A percentile compares a stretch with the other conserved stretches of the same genome.
phyloP scores from a whole-genome alignment of 345 rosid species.

The Camelina neglecta region DNA sequence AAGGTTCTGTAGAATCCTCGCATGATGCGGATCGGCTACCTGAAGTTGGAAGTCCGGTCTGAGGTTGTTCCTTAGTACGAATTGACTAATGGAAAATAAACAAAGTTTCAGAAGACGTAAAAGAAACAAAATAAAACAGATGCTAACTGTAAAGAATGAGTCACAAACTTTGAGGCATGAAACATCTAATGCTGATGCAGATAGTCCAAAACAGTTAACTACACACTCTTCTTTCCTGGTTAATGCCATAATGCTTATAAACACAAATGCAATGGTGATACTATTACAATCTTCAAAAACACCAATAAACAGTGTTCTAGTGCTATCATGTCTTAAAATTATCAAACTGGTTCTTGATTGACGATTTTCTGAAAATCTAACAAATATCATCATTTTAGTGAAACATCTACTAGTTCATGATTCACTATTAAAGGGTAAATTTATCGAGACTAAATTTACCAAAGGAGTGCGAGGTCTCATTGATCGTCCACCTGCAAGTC shows the following conservation, averaged over 20 bases:
- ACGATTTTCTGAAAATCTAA: conserved; percentile 1
- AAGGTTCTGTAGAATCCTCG: conserved; percentile 47
- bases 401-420: neutral
- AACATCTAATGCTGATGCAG: conserved; percentile 16
- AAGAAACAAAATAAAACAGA: neutral
- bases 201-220: neutral
- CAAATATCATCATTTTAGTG: neutral
- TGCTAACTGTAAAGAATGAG: conserved; percentile 10
- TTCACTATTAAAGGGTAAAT: neutral
- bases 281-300: conserved; percentile 10
- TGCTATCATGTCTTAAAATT: conserved; percentile 2
- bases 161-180: conserved; percentile 8
- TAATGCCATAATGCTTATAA: conserved; percentile 3
- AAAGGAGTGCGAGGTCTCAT: conserved; percentile 51
- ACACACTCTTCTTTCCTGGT: conserved; percentile 4
- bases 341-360: neutral
- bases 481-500: conserved; percentile 61
- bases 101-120: conserved; percentile 22
- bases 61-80: conserved; percentile 61
- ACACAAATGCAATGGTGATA: conserved; percentile 15
- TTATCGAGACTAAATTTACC: conserved; percentile 45
- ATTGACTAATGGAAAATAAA: conserved; percentile 58
- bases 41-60: conserved; percentile 52
- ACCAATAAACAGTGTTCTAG: conserved; percentile 1
- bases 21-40: conserved; percentile 45